Conservation (phyloP, 2,329 filamentous ascomycete species). For the Paradendryphiella salina region DNA sequence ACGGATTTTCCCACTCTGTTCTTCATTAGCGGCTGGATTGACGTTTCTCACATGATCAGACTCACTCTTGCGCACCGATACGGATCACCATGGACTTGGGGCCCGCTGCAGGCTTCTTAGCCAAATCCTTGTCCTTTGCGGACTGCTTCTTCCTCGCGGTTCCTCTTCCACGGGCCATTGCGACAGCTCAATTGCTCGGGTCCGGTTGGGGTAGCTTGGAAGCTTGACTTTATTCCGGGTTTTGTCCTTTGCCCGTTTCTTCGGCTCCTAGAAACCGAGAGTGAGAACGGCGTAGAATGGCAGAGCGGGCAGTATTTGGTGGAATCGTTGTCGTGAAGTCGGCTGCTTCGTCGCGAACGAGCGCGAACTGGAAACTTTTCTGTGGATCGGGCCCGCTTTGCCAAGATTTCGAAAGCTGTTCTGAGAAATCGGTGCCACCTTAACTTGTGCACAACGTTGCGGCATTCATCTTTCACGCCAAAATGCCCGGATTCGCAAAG, state of each 20-base stretch:
- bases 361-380: constrained; percentile 18
- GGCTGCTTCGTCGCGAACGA: constrained; percentile 7
- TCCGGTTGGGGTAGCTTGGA: constrained; percentile 1
- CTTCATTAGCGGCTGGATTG: neutral
- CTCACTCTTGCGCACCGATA: constrained; percentile 79
- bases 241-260: too few species aligned
- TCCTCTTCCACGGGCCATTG: constrained; percentile 40
- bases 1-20: constrained; percentile 76
- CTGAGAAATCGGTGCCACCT: neutral
- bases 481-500: constrained; percentile 50
- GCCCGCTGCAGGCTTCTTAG: constrained; percentile 64
- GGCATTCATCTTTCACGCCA: constrained; percentile 7
- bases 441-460: constrained; percentile 6
- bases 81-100: constrained; percentile 99
- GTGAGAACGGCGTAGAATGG: neutral
- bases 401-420: constrained; percentile 16
- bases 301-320: neutral
- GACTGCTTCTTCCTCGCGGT: constrained; percentile 42
- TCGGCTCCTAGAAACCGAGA: neutral
- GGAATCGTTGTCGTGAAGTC: neutral
- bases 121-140: constrained; percentile 35
- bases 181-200: constrained; percentile 12
- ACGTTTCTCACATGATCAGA: neutral
- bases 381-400: constrained; percentile 12
- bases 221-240: neutral